Percentiles rank a stretch among this genome's conserved stretches.
phyloP scores from a whole-genome alignment of 345 rosid genomes.

The Cardamine resedifolia region DNA sequence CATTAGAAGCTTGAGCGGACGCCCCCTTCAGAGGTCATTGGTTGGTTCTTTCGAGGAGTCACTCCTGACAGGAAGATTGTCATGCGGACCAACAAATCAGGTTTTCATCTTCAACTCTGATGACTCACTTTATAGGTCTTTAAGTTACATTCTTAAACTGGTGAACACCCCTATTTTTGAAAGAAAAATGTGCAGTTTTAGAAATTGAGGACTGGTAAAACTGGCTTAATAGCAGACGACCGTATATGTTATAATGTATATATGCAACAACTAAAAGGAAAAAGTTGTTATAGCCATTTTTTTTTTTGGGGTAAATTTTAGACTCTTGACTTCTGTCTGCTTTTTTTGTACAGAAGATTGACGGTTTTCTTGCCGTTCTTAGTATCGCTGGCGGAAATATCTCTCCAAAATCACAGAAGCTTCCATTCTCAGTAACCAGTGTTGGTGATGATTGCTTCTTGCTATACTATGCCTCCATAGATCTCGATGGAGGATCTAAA shows the following conservation, averaged over 20 bases:
- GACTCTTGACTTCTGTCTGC: slow-evolving; percentile 12
- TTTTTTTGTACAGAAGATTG: slow-evolving; percentile 58
- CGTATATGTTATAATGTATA: slow-evolving; percentile 9
- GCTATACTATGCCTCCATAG: slow-evolving; percentile 81
- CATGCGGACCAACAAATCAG: slow-evolving; percentile 65
- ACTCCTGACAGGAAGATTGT: slow-evolving; percentile 74
- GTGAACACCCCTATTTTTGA: not conserved
- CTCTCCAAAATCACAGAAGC: slow-evolving; percentile 85
- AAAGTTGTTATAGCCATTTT: not conserved
- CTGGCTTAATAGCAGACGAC: not conserved
- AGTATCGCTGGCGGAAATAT: slow-evolving; percentile 88
- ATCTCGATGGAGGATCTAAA: slow-evolving; percentile 60
- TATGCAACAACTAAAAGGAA: slow-evolving; percentile 24
- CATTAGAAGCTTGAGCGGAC: slow-evolving; percentile 70
- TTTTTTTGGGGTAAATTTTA: not conserved
- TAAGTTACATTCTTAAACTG: not conserved
- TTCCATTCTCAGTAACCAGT: slow-evolving; percentile 89
- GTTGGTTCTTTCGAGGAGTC: slow-evolving; percentile 99
- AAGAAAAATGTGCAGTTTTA: not conserved
- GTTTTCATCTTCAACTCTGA: slow-evolving; percentile 39
- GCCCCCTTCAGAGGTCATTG: slow-evolving; percentile 76
- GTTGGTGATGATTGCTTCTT: slow-evolving; percentile 82
- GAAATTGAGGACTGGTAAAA: slow-evolving; percentile 10
- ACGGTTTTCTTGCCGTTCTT: slow-evolving; percentile 93
- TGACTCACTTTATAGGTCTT: slow-evolving; percentile 12